Evolutionary conservation across 345 rosid genomes (phyloP), one percentile per base, ranked within the genome.

Genomic region (Eucalyptus erythrocorys): DNA sequence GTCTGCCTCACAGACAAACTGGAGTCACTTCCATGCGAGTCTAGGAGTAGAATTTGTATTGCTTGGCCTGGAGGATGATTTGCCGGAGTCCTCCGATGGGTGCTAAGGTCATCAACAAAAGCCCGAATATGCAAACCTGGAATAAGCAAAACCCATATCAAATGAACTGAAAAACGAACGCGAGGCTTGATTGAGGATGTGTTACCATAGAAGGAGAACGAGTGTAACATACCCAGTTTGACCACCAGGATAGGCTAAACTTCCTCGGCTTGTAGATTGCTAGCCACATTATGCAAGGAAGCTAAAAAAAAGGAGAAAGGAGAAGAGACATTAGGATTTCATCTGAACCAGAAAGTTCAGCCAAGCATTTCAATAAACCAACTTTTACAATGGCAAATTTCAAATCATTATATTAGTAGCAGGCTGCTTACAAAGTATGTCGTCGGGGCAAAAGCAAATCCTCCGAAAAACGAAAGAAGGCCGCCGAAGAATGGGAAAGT

Each of bases 371-470:
- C 27, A 26, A 40, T 21, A 40, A 76, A 22, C 9, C 4, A 34
- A 37, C 8, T 51, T 64, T 6, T 27, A 34, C 16, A 48, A 27
- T 8, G 5, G 47, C 27, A 19, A 76, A 21, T 76, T 19, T 43
- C 82, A 19, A 10, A 76, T 76, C 84, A 40, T 1, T 50, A 9
- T 66, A 21, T 50, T 6, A 27, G 59, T 6, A 49, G 22, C n/a
- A 89, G 37, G 26, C 26, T 22, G 79, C 96, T 94, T 92, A 97
- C 97, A 84, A 97, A 96, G 90, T 93, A 96, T 17, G 99, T 94
- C 13, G 98, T 97, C n/a, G 97, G 97, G n/a, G 99, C 96, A 90
- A 96, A 97, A 87, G 97, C 97, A 55, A 96, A 95, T 92, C 99
- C 99, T 86, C 99, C 98, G 8, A 96, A 95, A 93, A 95, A 96